Conservation (phyloP, 2,329 filamentous ascomycete genomes). For the Metarhizium sp. region DNA sequence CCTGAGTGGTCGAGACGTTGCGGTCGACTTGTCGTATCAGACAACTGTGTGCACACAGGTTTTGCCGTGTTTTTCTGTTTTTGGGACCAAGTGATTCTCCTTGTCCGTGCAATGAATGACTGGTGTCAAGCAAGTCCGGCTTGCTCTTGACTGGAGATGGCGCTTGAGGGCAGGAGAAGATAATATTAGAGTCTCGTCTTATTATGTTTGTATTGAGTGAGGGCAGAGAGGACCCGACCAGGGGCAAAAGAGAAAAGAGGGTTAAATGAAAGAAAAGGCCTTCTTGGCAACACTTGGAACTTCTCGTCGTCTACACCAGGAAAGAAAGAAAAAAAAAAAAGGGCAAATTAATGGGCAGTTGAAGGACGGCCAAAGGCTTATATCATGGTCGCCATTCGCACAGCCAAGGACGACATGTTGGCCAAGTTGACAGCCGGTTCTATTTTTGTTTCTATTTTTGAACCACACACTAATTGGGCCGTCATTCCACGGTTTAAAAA, state of each 20-base stretch:
- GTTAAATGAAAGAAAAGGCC: slow-evolving; percentile 29
- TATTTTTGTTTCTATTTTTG: slow-evolving; percentile 28
- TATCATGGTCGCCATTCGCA: slow-evolving; percentile 40
- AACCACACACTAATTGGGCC: slow-evolving; percentile 16
- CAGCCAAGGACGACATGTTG: slow-evolving; percentile 20
- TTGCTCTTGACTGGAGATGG: slow-evolving; percentile 33
- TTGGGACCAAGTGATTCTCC: background rate
- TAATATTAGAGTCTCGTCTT: slow-evolving; percentile 2
- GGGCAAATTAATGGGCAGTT: slow-evolving; percentile 29
- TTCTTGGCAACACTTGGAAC: slow-evolving; percentile 40
- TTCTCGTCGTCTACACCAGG: slow-evolving; percentile 32
- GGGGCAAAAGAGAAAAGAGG: slow-evolving; percentile 22
- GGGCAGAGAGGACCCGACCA: slow-evolving; percentile 18
- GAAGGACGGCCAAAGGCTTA: slow-evolving; percentile 46
- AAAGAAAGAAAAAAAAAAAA: slow-evolving; percentile 19
- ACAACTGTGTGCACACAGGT: background rate
- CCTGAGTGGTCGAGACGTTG: slow-evolving; percentile 2
- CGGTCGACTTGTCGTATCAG: slow-evolving; percentile 5
- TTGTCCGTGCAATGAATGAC: slow-evolving; percentile 25
- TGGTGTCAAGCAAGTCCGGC: slow-evolving; percentile 47
- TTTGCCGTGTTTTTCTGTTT: background rate
- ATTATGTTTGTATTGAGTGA: slow-evolving; percentile 1
- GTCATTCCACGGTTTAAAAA: slow-evolving; percentile 15
- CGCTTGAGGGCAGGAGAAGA: slow-evolving; percentile 14
- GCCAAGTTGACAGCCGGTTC: slow-evolving; percentile 13